Base-by-base conservation (phyloP, 768 basidiomycete genomes). In the Trametes gibbosa region DNA sequence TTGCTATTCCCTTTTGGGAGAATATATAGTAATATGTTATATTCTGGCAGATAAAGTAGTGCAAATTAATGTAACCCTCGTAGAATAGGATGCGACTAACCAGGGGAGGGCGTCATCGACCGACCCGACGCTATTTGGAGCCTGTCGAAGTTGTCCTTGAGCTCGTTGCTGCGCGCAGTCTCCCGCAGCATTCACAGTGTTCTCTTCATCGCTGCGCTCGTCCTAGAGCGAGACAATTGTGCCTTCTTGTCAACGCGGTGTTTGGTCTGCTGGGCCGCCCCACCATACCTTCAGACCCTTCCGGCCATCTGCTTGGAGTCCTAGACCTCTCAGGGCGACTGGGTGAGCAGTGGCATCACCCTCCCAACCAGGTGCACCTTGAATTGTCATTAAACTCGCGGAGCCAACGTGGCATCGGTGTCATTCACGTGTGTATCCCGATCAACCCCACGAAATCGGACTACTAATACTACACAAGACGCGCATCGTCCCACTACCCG, bases 321-420 rank as follows among this genome's bases (percentile, higher is more conserved):
- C 10, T 32, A 10, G 4, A 32, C 10, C 29, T 10, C 10, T 10
- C 10, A 10, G 29, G 29, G 29, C 29, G 4, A 10, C 29, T 8
- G 23, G 12, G 24, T 23, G 4, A 5, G 7, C 43, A 45, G 12
- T 23, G 23, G 10, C 43, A 3, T 5, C 23, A 21, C 23, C 17
- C 5, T 19, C 24, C 8, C 23, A 24, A 32, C 29, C 29, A 4
- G 29, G 4, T 42, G 34, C 34, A 13, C 19, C 24, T 35, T 14
- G 5, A 12, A 23, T 58, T 39, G 21, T 60, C 59, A 54, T 39
- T 35, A 21, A 21, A 45, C 53, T 50, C 32, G 53, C 59, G 47
- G 53, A 43, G 53, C 19, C 47, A 60, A 60, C 59, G 59, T 60
- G 59, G 52, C 59, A 42, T 49, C 55, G 53, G 14, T 48, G 45